Conservation (phyloP, 495 filamentous ascomycete genomes). For the Penicillium roqueforti region DNA sequence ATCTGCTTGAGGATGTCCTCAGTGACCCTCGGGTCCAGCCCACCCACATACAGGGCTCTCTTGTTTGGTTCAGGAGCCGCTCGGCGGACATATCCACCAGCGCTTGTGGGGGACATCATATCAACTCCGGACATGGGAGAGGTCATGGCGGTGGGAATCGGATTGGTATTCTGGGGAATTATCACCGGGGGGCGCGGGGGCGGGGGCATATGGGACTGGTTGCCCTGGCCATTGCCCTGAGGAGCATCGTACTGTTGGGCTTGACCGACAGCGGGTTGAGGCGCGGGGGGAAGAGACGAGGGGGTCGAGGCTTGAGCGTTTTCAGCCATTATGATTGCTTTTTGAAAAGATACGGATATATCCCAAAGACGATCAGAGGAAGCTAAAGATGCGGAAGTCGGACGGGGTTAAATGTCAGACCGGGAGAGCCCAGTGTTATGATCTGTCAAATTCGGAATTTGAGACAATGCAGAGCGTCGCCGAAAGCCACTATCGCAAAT, state of each 20-base stretch:
- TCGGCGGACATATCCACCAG: constrained; percentile 79
- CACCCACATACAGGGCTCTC: constrained; percentile 93
- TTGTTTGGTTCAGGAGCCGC: constrained; percentile 98
- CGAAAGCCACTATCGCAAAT: constrained; percentile 14
- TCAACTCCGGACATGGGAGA: constrained; percentile 69
- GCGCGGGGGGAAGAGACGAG: constrained; percentile 58
- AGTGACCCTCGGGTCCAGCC: constrained; percentile 89
- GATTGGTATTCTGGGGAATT: constrained; percentile 95
- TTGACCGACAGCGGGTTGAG: constrained; percentile 61
- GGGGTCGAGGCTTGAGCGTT: constrained; percentile 51
- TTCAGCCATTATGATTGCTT: constrained; percentile 59
- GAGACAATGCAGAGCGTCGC: constrained; percentile 9
- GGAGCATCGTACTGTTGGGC: constrained; percentile 67
- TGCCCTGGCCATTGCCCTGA: constrained; percentile 57
- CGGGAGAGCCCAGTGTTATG: background rate
- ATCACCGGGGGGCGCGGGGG: constrained; percentile 82
- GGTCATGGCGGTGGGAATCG: constrained; percentile 88
- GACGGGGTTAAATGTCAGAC: constrained; percentile 13
- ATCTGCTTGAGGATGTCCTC: constrained; percentile 97
- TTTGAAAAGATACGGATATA: constrained; percentile 15
- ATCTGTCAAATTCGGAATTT: constrained; percentile 11
- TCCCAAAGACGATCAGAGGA: constrained; percentile 16
- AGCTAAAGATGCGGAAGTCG: constrained; percentile 18
- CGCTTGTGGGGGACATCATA: constrained; percentile 78
- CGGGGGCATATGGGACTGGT: constrained; percentile 81